phyloP scores from a whole-genome alignment of 306 rosid species.

The Crataegus laevigata region DNA sequence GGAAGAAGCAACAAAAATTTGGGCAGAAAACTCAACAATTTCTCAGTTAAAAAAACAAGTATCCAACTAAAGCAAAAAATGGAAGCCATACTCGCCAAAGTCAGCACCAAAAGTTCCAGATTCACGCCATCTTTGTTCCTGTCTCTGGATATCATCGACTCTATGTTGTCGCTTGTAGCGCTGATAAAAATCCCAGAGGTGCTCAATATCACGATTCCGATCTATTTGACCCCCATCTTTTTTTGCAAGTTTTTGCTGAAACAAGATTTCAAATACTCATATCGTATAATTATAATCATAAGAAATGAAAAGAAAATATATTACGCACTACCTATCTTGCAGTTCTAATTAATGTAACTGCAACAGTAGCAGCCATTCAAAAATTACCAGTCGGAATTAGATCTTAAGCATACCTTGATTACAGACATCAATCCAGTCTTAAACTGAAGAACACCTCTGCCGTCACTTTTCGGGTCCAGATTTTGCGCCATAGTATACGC shows the following conservation, averaged over 20 bases:
- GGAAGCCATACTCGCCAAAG: slow-evolving; percentile 67
- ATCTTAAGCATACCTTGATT: slow-evolving; percentile 58
- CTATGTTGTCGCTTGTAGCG: slow-evolving; percentile 57
- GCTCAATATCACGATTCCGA: slow-evolving; percentile 72
- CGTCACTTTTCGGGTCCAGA: slow-evolving; percentile 79
- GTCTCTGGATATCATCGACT: slow-evolving; percentile 78
- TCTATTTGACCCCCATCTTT: slow-evolving; percentile 74
- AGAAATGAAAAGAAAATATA: background rate
- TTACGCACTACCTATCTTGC: background rate
- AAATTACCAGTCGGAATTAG: slow-evolving; percentile 6
- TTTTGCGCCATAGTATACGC: slow-evolving; percentile 90
- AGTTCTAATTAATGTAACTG: background rate
- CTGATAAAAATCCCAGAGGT: slow-evolving; percentile 79
- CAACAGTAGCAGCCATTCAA: background rate
- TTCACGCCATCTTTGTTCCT: slow-evolving; percentile 69
- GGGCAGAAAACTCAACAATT: background rate
- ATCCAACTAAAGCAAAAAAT: background rate
- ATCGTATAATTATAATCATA: background rate
- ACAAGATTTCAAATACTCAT: slow-evolving; percentile 16
- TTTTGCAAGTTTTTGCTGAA: slow-evolving; percentile 82
- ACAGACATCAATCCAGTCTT: slow-evolving; percentile 93
- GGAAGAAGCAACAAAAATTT: background rate
- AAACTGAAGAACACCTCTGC: slow-evolving; percentile 92
- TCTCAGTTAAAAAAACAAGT: too few relatives aligned
- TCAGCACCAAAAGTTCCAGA: slow-evolving; percentile 74